A percentile compares a stretch with the other conserved stretches of the same genome.
Evolutionary conservation across 805 yeast species (phyloP).

Genomic region (Nakazawaea peltata): DNA sequence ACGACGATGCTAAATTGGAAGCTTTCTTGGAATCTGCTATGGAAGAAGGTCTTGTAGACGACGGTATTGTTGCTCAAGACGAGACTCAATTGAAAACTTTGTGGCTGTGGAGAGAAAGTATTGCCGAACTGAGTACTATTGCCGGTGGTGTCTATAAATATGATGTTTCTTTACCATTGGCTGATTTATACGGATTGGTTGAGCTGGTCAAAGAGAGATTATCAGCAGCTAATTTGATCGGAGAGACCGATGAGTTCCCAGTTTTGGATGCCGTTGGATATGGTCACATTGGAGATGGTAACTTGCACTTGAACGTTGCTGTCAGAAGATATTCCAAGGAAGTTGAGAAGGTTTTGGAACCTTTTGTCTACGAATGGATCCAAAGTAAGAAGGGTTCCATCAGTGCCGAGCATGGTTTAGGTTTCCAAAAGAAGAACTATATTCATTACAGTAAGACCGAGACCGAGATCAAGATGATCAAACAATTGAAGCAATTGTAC

Average conservation of each 20-base stretch:
- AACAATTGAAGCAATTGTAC: conserved; percentile 66
- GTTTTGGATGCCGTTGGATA: conserved; percentile 89
- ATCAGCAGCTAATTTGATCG: conserved; percentile 46
- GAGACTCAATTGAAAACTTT: conserved; percentile 75
- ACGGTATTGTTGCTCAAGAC: conserved; percentile 95
- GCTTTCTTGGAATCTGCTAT: conserved; percentile 73
- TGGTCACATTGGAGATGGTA: conserved; percentile 98
- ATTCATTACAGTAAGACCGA: conserved; percentile 77
- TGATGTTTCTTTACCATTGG: conserved; percentile 87
- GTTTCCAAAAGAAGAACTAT: conserved; percentile 92
- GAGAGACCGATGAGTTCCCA: conserved; percentile 60
- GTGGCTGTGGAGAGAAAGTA: conserved; percentile 95
- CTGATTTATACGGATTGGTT: conserved; percentile 74
- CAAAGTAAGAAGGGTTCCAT: conserved; percentile 70
- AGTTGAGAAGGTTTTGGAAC: conserved; percentile 80
- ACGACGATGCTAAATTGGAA: conserved; percentile 87
- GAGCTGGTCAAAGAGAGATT: conserved; percentile 66
- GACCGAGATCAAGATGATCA: conserved; percentile 65
- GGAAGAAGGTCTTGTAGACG: conserved; percentile 79
- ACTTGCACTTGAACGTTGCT: conserved; percentile 87
- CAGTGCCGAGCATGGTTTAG: conserved; percentile 96
- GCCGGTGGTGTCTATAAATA: conserved; percentile 96
- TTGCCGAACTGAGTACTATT: conserved; percentile 80
- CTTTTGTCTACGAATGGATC: conserved; percentile 93
- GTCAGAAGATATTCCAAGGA: conserved; percentile 75